phyloP scores from a whole-genome alignment of 192 early-diverging fungal species.

The Linnemannia elongata region DNA sequence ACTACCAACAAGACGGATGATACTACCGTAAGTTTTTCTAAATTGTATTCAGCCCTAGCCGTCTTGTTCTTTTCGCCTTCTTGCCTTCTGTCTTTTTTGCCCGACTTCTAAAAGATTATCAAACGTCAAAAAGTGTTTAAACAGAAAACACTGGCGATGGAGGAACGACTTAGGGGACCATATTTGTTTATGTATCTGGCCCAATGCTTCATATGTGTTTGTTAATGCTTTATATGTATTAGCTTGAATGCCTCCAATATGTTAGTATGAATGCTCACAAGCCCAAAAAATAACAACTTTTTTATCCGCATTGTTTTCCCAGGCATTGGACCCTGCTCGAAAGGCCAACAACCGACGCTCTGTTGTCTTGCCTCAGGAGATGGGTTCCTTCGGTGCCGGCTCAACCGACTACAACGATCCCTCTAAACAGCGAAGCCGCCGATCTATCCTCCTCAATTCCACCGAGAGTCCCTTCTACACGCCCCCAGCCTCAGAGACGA shows the following conservation, averaged over 20 bases:
- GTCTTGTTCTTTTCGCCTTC: background rate
- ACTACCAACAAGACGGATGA: conserved; percentile 38
- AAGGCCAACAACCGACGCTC: conserved; percentile 40
- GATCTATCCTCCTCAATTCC: conserved; percentile 6
- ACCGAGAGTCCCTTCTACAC: conserved; percentile 1
- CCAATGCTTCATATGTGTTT: too few relatives aligned
- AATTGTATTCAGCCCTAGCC: too few relatives aligned
- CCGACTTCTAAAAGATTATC: too few relatives aligned
- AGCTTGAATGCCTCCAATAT: too few relatives aligned
- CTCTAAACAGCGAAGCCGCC: conserved; percentile 8
- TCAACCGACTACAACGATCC: conserved; percentile 15
- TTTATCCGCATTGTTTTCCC: background rate
- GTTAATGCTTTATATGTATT: too few relatives aligned
- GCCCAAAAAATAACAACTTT: background rate
- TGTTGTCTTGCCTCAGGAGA: conserved; percentile 27
- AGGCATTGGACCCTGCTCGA: conserved; percentile 5
- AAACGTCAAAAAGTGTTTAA: too few relatives aligned
- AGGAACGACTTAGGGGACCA: too few relatives aligned
- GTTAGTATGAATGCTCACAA: background rate
- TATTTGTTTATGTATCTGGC: too few relatives aligned
- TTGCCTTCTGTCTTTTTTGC: background rate
- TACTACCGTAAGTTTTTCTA: conserved; percentile 20
- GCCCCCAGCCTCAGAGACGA: conserved; percentile 1
- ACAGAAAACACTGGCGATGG: too few relatives aligned
- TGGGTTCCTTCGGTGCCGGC: conserved; percentile 4